Evolutionary conservation across 768 basidiomycete species (phyloP), one percentile per base, ranked within the genome.

Genomic region (Gloeostereum incarnatum): DNA sequence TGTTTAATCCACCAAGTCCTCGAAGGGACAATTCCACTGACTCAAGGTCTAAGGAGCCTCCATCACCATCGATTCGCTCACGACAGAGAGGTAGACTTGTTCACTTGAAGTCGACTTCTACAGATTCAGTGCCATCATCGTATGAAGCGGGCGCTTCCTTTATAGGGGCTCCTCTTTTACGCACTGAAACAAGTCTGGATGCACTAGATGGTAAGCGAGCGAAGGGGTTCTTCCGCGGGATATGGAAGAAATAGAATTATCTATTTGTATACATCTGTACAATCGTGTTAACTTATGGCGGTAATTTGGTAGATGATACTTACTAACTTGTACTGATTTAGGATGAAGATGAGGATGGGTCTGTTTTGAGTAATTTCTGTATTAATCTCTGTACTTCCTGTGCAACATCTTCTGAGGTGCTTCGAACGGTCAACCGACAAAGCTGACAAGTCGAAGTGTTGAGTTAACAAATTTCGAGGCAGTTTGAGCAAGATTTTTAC

Each of bases 341-440:
- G 14, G 26, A 29, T 29, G 14, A 29, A 8, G 14, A 14, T 29
- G 9, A 34, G 16, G 13, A 46, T 54, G 52, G 45, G 18, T 50
- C 52, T 44, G 55, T 47, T 42, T 60, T 58, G 46, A 76, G 51
- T 33, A 59, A 61, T 49, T 65, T 70, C 47, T 70, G 65, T 45
- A 74, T 49, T 45, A 72, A 55, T 54, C 67, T 75, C 52, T 78
- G 71, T 30, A 85, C 78, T 55, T 85, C 82, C 3, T 56, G 46
- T 27, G 87, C 84, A 6, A 97, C 92, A 7, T 81, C 74, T 55
- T 92, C 92, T 39, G 96, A 97, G 3, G 96, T 98, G 52, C 91
- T 94, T 53, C 96, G 75, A 31, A 97, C 74, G 5, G 96, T 99
- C 43, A 97, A 54, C 24, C 96, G 83, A 61, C 91, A 97, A 23